These are phyloP conservation scores for Kwoniella mangroviensis DNA, from an alignment of 768 basidiomycete genomes.

Conservation along the genomic window DNA sequence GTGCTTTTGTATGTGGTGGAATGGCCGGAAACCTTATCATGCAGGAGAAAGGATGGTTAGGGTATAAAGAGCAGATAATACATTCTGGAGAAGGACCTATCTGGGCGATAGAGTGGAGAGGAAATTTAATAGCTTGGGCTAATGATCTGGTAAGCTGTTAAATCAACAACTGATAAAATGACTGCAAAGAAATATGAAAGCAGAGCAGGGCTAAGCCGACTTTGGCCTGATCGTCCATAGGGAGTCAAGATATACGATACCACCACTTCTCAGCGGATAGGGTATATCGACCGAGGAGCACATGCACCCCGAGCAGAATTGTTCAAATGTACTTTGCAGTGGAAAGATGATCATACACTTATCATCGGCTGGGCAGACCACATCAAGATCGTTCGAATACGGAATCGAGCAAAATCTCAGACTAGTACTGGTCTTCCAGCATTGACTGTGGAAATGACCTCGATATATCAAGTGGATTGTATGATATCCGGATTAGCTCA, in stretches of 20 bases:
- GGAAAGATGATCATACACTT: slow-evolving; percentile 90
- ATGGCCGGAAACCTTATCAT: slow-evolving; percentile 84
- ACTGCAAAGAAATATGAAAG: no score
- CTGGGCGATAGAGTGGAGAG: slow-evolving; percentile 87
- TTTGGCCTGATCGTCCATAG: slow-evolving; percentile 57
- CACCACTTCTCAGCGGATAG: slow-evolving; percentile 73
- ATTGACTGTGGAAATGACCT: slow-evolving; percentile 76
- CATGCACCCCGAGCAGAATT: slow-evolving; percentile 90
- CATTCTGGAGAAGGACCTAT: slow-evolving; percentile 90
- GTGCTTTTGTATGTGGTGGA: slow-evolving; percentile 88
- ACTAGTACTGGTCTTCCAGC: slow-evolving; percentile 35
- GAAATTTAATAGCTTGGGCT: slow-evolving; percentile 89
- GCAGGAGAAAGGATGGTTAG: slow-evolving; percentile 94
- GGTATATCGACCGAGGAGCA: slow-evolving; percentile 78
- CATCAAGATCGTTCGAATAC: slow-evolving; percentile 78
- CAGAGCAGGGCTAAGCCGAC: no score
- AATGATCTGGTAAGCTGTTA: slow-evolving; percentile 74
- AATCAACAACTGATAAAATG: no score
- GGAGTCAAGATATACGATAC: slow-evolving; percentile 95
- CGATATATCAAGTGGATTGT: slow-evolving; percentile 89
- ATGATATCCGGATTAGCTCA: slow-evolving; percentile 91
- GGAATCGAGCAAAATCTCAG: slow-evolving; percentile 62
- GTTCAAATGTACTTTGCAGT: slow-evolving; percentile 87
- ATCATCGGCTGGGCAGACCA: slow-evolving; percentile 92
- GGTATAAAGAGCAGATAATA: slow-evolving; percentile 84